Evolutionary conservation across 345 rosid genomes (phyloP), one percentile per base, ranked within the genome.

Genomic region (Capsella bursapastoris): DNA sequence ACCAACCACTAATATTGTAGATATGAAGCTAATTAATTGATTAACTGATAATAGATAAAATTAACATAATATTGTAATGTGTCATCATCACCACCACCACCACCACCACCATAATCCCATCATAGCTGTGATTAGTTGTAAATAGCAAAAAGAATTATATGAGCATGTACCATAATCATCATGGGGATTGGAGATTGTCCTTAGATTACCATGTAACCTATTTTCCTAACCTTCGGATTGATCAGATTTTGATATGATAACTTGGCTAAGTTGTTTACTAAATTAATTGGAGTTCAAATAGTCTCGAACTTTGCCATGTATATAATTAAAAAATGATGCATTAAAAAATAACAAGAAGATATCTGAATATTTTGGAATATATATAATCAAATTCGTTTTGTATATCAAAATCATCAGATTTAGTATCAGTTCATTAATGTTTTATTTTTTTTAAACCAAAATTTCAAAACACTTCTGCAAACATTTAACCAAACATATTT

Each of bases 61-160:
- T 3, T 25, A 40, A 41, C 37, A 50, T 57, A 62, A 31, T 38
- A n/a, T 31, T 68, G 48, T 75, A 44, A 52, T 27, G 34, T 32
- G 34, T 28, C 78, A 66, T 51, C 56, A 68, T 52, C 57, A 22
- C 8, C 68, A 48, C 28, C 57, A n/a, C 8, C 68, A 48, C 28
- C 57, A n/a, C 63, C 49, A n/a, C 68, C 49, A 53, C 50, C 70
- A 68, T 37, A 49, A 64, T 65, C 18, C 14, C 32, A 68, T 34
- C 57, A 53, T 52, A 61, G 34, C 69, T 27, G 57, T 68, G 57
- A 61, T 68, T 69, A 60, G 69, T 61, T 76, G 79, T 61, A 62
- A 68, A 69, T 62, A 27, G 37, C 58, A 44, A 69, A 75, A 68
- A 40, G 15, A 69, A 48, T 4, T 32, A 41, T 15, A 16, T 67